Evolutionary conservation across 1,284 basidiomycete species (phyloP).

Genomic region (Heterobasidion occidentale): DNA sequence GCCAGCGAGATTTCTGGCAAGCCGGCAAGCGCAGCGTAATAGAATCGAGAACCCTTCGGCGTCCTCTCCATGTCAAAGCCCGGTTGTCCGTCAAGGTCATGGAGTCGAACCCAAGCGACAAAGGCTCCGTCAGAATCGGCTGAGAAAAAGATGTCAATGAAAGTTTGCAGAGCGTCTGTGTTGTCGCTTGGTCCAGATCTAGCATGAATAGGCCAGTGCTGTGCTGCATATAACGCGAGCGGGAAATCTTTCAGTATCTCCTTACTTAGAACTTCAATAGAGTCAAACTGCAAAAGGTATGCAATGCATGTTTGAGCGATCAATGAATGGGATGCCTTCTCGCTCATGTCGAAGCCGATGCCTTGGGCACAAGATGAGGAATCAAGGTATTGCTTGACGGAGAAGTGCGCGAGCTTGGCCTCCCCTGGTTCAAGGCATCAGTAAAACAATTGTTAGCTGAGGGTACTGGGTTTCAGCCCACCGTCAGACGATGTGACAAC

Average conservation of each 20-base stretch:
- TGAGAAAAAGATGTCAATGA: not conserved
- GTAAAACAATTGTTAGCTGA: no score
- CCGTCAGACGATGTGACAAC: no score
- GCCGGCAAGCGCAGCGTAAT: not conserved
- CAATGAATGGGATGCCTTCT: not conserved
- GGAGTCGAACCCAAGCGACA: not conserved
- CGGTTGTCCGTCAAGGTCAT: not conserved
- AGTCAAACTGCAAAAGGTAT: not conserved
- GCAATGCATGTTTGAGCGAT: not conserved
- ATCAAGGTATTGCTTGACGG: not conserved
- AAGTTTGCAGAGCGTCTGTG: not conserved
- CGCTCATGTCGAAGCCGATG: not conserved
- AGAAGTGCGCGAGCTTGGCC: not conserved
- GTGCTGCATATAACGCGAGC: not conserved
- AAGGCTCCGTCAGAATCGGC: not conserved
- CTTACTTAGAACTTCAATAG: not conserved
- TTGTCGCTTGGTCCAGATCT: not conserved
- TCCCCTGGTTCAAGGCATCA: not conserved
- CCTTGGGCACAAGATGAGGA: not conserved
- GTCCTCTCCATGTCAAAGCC: not conserved
- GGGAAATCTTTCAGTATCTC: not conserved
- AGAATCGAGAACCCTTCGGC: not conserved
- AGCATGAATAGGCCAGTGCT: not conserved
- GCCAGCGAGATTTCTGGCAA: not conserved
- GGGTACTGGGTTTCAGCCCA: no score